A percentile compares a stretch with the other conserved stretches of the same genome.
Evolutionary conservation across 495 filamentous ascomycete species (phyloP).

Genomic region (Neurospora africana): DNA sequence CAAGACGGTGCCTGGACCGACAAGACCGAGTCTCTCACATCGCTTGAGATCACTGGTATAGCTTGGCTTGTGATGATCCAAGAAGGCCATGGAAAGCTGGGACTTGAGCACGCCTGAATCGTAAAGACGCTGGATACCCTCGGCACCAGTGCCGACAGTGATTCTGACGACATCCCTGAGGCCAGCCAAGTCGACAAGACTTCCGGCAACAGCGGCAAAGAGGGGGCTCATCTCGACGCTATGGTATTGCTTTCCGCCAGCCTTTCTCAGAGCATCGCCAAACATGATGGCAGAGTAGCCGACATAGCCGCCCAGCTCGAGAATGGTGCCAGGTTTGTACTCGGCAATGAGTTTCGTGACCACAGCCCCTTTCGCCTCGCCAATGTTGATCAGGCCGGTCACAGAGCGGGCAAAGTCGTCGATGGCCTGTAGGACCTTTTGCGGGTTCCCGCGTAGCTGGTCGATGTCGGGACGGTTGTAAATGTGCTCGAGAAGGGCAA

Average conservation of each 20-base stretch:
- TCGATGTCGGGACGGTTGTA: slow-evolving; percentile 44
- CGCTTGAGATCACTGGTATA: slow-evolving; percentile 64
- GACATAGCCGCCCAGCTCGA: slow-evolving; percentile 74
- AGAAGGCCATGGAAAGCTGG: slow-evolving; percentile 56
- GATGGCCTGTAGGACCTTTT: slow-evolving; percentile 54
- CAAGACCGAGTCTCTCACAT: slow-evolving; percentile 54
- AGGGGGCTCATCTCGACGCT: slow-evolving; percentile 59
- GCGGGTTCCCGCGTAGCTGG: slow-evolving; percentile 51
- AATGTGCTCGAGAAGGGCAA: slow-evolving; percentile 59
- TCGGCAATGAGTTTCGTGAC: slow-evolving; percentile 53
- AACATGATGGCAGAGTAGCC: slow-evolving; percentile 73
- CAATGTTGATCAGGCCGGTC: slow-evolving; percentile 72
- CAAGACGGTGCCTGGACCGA: slow-evolving; percentile 50
- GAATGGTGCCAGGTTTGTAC: slow-evolving; percentile 54
- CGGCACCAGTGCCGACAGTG: slow-evolving; percentile 52
- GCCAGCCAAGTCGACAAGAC: slow-evolving; percentile 57
- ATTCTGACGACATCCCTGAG: slow-evolving; percentile 55
- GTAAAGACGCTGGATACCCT: slow-evolving; percentile 45
- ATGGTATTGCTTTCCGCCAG: slow-evolving; percentile 51
- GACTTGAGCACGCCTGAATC: slow-evolving; percentile 34
- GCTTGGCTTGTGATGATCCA: slow-evolving; percentile 66
- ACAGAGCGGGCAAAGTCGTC: slow-evolving; percentile 56
- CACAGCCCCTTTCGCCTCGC: slow-evolving; percentile 58
- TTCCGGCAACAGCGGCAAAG: slow-evolving; percentile 52
- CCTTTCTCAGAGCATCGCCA: slow-evolving; percentile 46